Evolutionary conservation across 2,329 filamentous ascomycete genomes (phyloP).

Genomic region (Metarhizium robertsii): DNA sequence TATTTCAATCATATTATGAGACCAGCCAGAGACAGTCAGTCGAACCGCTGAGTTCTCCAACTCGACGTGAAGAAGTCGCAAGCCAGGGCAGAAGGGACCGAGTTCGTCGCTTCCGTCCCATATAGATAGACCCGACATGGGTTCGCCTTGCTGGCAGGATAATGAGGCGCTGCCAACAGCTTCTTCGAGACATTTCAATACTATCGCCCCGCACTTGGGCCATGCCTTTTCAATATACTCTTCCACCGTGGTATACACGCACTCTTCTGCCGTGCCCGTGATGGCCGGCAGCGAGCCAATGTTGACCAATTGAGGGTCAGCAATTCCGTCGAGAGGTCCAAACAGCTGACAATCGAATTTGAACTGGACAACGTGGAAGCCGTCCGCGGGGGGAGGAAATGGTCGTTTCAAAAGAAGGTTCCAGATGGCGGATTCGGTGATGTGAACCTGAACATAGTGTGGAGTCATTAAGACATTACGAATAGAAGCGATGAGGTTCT

Average conservation of each 20-base stretch:
- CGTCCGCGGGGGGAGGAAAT: conserved; percentile 21
- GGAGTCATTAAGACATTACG: conserved; percentile 22
- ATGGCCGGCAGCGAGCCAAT: conserved; percentile 22
- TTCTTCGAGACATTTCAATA: conserved; percentile 22
- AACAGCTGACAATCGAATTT: conserved; percentile 25
- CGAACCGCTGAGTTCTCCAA: conserved; percentile 22
- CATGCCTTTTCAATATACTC: conserved; percentile 23
- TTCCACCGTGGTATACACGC: conserved; percentile 22
- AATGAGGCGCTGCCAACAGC: conserved; percentile 19
- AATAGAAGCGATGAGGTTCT: conserved; percentile 19
- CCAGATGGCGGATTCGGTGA: conserved; percentile 29
- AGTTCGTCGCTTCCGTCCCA: conserved; percentile 24
- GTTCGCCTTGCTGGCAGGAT: conserved; percentile 14
- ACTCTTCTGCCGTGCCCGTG: conserved; percentile 25
- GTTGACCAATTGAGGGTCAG: conserved; percentile 19
- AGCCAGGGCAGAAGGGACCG: conserved; percentile 16
- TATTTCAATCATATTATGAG: conserved; percentile 24
- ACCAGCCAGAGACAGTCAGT: conserved; percentile 24
- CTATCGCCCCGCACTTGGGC: conserved; percentile 20
- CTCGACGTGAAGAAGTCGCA: conserved; percentile 25
- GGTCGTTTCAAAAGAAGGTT: conserved; percentile 22
- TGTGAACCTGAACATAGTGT: conserved; percentile 26
- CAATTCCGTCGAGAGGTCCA: conserved; percentile 17
- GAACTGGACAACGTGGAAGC: conserved; percentile 26
- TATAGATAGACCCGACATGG: conserved; percentile 24